phyloP scores from a whole-genome alignment of 164 flowering plant species.

The Sedum album region DNA sequence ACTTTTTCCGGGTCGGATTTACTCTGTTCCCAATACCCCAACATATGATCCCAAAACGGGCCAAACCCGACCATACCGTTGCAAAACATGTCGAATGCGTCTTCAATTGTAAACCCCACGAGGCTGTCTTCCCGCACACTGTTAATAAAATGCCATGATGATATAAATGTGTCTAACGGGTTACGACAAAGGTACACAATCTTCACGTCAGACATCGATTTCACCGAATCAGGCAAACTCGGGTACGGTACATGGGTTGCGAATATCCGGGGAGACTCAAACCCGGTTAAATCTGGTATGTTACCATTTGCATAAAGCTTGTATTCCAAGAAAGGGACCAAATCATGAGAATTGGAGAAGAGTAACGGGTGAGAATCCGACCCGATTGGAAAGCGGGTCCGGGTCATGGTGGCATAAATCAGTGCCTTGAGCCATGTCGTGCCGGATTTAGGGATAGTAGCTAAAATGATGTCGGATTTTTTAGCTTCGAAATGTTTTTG shows the following conservation, averaged over 20 bases:
- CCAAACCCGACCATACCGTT: slow-evolving; percentile 20
- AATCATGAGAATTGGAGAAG: slow-evolving; percentile 40
- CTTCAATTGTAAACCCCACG: slow-evolving; percentile 20
- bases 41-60: slow-evolving; percentile 30
- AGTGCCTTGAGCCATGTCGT: slow-evolving; percentile 31
- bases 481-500: slow-evolving; percentile 19
- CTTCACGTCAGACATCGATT: slow-evolving; percentile 6
- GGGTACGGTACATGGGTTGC: slow-evolving; percentile 36
- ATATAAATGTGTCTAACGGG: slow-evolving; percentile 40
- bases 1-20: slow-evolving; percentile 17
- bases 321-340: slow-evolving; percentile 43
- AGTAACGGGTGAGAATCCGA: slow-evolving; percentile 26
- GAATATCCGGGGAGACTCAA: slow-evolving; percentile 22
- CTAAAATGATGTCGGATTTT: slow-evolving; percentile 12
- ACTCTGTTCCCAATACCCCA: slow-evolving; percentile 18
- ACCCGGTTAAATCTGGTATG: slow-evolving; percentile 22
- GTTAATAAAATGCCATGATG: slow-evolving; percentile 30
- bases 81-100: slow-evolving; percentile 27
- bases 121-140: slow-evolving; percentile 12
- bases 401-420: slow-evolving; percentile 13
- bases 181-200: slow-evolving; percentile 38
- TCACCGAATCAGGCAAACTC: slow-evolving; percentile 22
- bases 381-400: not conserved
- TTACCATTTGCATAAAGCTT: slow-evolving; percentile 24
- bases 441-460: slow-evolving; percentile 26